Evolutionary conservation across 148 eudicot species (phyloP).

Genomic region (Linanthus parryae): DNA sequence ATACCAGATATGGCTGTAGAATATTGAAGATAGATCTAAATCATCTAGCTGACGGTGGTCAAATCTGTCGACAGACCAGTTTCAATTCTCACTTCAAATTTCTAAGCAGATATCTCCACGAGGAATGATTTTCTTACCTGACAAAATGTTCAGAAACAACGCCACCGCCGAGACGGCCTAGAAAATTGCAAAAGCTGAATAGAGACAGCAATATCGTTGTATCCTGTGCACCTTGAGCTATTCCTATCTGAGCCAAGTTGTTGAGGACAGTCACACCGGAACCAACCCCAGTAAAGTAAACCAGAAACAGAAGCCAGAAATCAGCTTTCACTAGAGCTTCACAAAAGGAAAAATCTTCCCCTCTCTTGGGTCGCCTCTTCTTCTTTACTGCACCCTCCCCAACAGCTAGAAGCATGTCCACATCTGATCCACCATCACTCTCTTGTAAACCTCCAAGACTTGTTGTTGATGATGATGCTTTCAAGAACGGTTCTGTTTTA

Average conservation of each 20-base stretch:
- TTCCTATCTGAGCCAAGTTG: slow-evolving; percentile 90
- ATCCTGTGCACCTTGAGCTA: slow-evolving; percentile 62
- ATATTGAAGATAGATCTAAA: neutral
- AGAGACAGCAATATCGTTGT: slow-evolving; percentile 56
- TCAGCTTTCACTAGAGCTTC: slow-evolving; percentile 90
- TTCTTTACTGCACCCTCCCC: slow-evolving; percentile 90
- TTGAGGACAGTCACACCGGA: slow-evolving; percentile 89
- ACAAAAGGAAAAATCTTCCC: slow-evolving; percentile 70
- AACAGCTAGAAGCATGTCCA: slow-evolving; percentile 64
- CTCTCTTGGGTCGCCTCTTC: slow-evolving; percentile 74
- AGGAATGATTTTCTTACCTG: slow-evolving; percentile 30
- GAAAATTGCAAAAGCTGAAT: slow-evolving; percentile 79
- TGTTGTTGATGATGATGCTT: slow-evolving; percentile 36
- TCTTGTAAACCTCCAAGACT: slow-evolving; percentile 36
- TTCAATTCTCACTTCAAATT: neutral
- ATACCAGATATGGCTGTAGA: neutral
- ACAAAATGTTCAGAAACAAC: slow-evolving; percentile 74
- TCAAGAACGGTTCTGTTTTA: slow-evolving; percentile 45
- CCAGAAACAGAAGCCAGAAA: slow-evolving; percentile 87
- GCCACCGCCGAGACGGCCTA: slow-evolving; percentile 87
- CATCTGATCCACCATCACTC: slow-evolving; percentile 42
- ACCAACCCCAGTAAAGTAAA: slow-evolving; percentile 87
- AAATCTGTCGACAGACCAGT: neutral
- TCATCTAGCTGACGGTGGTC: too few relatives aligned
- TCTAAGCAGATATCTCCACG: neutral